These are phyloP conservation scores for Colletotrichum sp. DNA, from an alignment of 2,329 filamentous ascomycete genomes.

Conservation along the genomic window DNA sequence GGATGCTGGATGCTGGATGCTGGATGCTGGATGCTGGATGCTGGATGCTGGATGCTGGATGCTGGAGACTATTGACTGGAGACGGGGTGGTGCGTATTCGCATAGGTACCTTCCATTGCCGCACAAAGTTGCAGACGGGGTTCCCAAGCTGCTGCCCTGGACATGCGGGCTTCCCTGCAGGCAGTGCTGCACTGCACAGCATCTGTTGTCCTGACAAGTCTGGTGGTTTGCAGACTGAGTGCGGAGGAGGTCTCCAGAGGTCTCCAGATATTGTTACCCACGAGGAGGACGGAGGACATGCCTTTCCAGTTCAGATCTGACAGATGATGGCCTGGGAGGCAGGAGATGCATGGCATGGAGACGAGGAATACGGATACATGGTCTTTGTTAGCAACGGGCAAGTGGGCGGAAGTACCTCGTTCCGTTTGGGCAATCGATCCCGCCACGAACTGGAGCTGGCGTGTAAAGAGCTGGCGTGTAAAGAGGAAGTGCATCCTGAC, in stretches of 20 bases:
- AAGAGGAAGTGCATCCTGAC: not conserved
- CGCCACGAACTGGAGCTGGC: not conserved
- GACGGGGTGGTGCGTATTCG: not conserved
- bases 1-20: not conserved
- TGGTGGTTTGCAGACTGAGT: not conserved
- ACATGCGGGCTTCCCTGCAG: not conserved
- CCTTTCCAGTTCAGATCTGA: slow-evolving; percentile 14
- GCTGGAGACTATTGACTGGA: not conserved
- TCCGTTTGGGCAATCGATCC: not conserved
- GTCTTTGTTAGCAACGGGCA: not conserved
- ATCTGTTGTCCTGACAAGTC: not conserved
- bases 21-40: not conserved
- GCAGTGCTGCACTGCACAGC: slow-evolving; percentile 14
- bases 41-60: not conserved
- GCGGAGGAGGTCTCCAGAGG: not conserved
- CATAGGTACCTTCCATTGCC: not conserved
- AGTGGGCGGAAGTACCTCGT: not conserved
- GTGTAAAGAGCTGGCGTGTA: not conserved
- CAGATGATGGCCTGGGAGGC: not conserved
- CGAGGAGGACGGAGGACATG: slow-evolving; percentile 9
- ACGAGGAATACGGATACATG: not conserved
- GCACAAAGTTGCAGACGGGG: not conserved
- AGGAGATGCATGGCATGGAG: not conserved
- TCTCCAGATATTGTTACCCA: slow-evolving; percentile 11
- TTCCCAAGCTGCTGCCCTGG: not conserved